Conservation (phyloP, 257 asterid genomes). For the Ehretia macrophylla region DNA sequence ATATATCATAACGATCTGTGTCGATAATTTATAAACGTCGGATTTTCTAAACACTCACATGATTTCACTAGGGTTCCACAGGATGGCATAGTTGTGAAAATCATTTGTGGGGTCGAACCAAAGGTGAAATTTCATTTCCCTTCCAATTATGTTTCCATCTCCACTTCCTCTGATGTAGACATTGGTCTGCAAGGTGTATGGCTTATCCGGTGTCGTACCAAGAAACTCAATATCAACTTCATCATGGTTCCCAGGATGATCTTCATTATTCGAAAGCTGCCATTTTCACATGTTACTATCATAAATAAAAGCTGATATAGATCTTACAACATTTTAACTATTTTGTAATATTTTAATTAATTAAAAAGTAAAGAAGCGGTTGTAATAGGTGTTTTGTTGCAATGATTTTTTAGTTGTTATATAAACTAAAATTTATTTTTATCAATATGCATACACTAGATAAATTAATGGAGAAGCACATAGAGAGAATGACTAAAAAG, state of each 20-base stretch:
- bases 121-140: slow-evolving; percentile 78
- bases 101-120: slow-evolving; percentile 81
- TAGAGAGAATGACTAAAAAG: no score
- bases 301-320: no score
- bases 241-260: slow-evolving; percentile 71
- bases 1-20: no score
- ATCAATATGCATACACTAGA: no score
- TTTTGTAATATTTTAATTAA: no score
- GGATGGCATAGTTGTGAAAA: slow-evolving; percentile 75
- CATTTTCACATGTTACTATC: slow-evolving; percentile 2
- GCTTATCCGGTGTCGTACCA: slow-evolving; percentile 69
- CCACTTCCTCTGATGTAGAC: slow-evolving; percentile 82
- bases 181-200: slow-evolving; percentile 76
- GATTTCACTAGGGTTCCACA: slow-evolving; percentile 74
- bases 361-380: no score
- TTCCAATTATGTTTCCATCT: slow-evolving; percentile 65
- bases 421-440: no score
- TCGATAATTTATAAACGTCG: no score
- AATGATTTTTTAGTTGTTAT: no score
- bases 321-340: no score
- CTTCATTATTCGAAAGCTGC: slow-evolving; percentile 72
- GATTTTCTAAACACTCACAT: slow-evolving; percentile 63
- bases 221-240: slow-evolving; percentile 84
- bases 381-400: no score
- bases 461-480: no score